A percentile compares a stretch with the other conserved stretches of the same genome.
Conservation (phyloP, 2,329 filamentous ascomycete genomes). For the Capronia americana region DNA sequence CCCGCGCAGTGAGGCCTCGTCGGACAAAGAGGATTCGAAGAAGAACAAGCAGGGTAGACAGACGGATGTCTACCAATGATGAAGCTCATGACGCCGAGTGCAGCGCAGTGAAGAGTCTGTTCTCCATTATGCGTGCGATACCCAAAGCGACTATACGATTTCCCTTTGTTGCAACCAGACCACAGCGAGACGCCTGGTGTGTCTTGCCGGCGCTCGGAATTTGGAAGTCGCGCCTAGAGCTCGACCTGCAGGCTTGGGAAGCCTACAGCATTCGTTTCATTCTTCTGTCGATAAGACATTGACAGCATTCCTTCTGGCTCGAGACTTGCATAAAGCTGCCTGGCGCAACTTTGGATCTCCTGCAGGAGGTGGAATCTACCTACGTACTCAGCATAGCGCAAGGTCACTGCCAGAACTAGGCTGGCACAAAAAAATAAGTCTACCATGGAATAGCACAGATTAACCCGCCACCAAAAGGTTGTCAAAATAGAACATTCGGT, state of each 20-base stretch:
- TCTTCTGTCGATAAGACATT: not conserved
- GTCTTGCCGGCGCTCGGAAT: not conserved
- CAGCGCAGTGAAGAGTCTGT: not conserved
- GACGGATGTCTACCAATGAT: conserved; percentile 32
- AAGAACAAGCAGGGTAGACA: conserved; percentile 33
- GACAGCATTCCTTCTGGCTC: not conserved
- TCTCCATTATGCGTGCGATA: conserved; percentile 8
- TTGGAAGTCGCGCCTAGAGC: not conserved
- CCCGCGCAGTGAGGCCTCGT: conserved; percentile 29
- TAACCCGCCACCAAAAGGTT: not conserved
- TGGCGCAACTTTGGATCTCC: not conserved
- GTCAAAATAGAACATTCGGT: not conserved
- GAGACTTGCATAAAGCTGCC: conserved; percentile 2
- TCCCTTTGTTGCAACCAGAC: conserved; percentile 15
- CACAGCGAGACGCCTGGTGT: not conserved
- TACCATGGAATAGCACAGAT: conserved; percentile 3
- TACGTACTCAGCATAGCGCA: conserved; percentile 6
- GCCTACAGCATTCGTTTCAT: not conserved
- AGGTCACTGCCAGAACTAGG: not conserved
- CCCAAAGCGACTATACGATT: conserved; percentile 23
- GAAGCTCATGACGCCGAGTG: not conserved
- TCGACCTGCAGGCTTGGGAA: not conserved
- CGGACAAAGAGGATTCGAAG: conserved; percentile 32
- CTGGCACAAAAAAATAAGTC: not conserved
- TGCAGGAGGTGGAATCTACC: not conserved